phyloP scores from a whole-genome alignment of 2,329 filamentous ascomycete genomes.

The Cladophialophora yegresii region DNA sequence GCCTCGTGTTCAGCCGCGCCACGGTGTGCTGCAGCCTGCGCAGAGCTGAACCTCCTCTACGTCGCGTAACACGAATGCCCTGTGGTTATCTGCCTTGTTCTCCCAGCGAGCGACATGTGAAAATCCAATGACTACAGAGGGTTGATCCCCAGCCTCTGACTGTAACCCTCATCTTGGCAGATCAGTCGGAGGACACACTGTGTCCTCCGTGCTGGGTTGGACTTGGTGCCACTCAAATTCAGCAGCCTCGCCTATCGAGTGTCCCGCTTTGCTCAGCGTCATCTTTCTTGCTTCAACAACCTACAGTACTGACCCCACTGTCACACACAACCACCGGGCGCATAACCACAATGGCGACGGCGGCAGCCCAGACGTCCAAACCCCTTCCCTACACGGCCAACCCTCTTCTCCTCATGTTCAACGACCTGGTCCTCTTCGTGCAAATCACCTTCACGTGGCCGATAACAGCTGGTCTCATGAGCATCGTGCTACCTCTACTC shows the following conservation, averaged over 20 bases:
- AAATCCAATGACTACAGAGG: not conserved
- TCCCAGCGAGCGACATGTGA: slow-evolving; percentile 14
- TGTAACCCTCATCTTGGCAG: no score
- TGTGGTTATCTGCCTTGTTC: not conserved
- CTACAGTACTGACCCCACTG: slow-evolving; percentile 39
- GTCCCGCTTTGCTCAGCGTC: not conserved
- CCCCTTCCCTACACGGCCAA: slow-evolving; percentile 45
- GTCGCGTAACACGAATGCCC: not conserved
- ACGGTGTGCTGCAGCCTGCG: slow-evolving; percentile 1
- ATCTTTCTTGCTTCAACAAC: slow-evolving; percentile 13
- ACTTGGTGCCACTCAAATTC: not conserved
- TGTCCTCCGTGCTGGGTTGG: no score
- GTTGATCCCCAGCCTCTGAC: not conserved
- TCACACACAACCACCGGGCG: slow-evolving; percentile 33
- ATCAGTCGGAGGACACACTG: no score
- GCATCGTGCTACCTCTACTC: slow-evolving; percentile 61
- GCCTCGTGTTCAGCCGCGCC: slow-evolving; percentile 16
- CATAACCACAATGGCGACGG: slow-evolving; percentile 36
- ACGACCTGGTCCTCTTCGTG: slow-evolving; percentile 46
- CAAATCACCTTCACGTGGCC: slow-evolving; percentile 36
- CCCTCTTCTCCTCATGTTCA: slow-evolving; percentile 44
- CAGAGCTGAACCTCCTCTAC: slow-evolving; percentile 6
- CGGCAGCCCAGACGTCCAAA: slow-evolving; percentile 35
- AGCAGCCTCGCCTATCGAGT: not conserved
- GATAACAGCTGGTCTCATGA: slow-evolving; percentile 50